These are phyloP conservation scores for Calonectria multiphialidica DNA, from an alignment of 2,329 filamentous ascomycete genomes.

Conservation along the genomic window DNA sequence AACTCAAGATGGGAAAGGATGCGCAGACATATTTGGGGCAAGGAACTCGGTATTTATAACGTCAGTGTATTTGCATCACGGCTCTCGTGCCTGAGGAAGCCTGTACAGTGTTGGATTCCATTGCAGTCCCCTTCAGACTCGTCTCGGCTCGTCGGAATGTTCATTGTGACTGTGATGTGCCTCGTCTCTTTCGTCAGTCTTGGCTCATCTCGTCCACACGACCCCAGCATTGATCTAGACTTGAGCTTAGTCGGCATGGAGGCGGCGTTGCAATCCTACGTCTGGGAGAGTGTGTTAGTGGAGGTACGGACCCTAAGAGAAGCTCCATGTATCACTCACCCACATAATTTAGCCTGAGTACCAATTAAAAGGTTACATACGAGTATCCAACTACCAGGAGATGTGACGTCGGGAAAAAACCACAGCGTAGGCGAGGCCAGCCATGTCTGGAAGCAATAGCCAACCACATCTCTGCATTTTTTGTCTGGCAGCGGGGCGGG, in stretches of 20 bases:
- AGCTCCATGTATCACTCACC: not conserved
- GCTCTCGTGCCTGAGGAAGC: not conserved
- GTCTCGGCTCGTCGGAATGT: conserved; percentile 22
- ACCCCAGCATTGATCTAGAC: conserved; percentile 6
- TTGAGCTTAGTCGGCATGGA: not conserved
- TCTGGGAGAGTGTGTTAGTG: conserved; percentile 7
- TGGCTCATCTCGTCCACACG: conserved; percentile 35
- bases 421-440: not conserved
- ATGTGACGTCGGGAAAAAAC: conserved; percentile 10
- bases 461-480: conserved; percentile 10
- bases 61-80: not conserved
- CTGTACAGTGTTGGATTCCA: not conserved
- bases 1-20: conserved; percentile 22
- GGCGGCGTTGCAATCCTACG: not conserved
- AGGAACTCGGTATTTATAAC: conserved; percentile 17
- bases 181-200: conserved; percentile 36
- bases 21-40: not conserved
- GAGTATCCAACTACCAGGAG: conserved; percentile 6
- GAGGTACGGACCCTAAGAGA: not conserved
- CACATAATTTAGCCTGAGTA: not conserved
- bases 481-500: not conserved
- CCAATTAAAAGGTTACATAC: not conserved
- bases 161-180: not conserved
- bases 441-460: conserved; percentile 14
- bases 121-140: not conserved